These are phyloP conservation scores for Achaetomium macrosporum DNA, from an alignment of 2,329 filamentous ascomycete species.

Conservation along the genomic window DNA sequence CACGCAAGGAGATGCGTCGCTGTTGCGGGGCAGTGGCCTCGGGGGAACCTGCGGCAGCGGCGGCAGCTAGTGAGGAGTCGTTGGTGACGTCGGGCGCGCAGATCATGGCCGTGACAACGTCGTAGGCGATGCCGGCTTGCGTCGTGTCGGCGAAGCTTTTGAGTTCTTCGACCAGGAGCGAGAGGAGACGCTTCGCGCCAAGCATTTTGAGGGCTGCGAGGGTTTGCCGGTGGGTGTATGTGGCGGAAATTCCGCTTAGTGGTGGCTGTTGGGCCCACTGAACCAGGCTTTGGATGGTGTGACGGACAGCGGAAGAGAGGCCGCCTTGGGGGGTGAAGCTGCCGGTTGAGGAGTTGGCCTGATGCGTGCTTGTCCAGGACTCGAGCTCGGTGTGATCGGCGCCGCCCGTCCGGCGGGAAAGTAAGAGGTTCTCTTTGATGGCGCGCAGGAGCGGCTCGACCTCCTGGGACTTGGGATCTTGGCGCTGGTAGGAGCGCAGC, in stretches of 20 bases:
- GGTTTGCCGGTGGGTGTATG: constrained; percentile 68
- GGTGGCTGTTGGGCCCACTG: constrained; percentile 59
- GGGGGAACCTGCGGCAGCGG: constrained; percentile 22
- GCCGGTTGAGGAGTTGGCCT: neutral
- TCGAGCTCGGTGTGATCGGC: constrained; percentile 63
- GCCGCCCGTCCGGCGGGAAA: constrained; percentile 56
- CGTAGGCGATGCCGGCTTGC: constrained; percentile 57
- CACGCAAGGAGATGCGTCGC: constrained; percentile 51
- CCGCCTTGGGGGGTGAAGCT: constrained; percentile 43
- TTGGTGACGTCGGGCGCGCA: constrained; percentile 58
- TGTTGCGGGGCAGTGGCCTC: constrained; percentile 31
- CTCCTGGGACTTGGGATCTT: constrained; percentile 61
- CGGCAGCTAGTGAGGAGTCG: constrained; percentile 33
- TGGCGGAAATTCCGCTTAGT: constrained; percentile 51
- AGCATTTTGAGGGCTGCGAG: constrained; percentile 55
- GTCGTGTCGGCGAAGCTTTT: constrained; percentile 54
- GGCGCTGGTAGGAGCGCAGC: constrained; percentile 59
- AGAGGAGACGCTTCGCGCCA: constrained; percentile 55
- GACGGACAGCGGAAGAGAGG: constrained; percentile 51
- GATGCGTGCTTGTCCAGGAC: constrained; percentile 51
- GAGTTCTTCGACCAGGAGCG: constrained; percentile 61
- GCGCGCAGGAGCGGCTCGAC: constrained; percentile 63
- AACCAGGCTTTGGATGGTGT: constrained; percentile 56
- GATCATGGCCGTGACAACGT: constrained; percentile 63
- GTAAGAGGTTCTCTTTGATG: constrained; percentile 53